Evolutionary conservation across 2,329 filamentous ascomycete genomes (phyloP).

Genomic region (Nemania sp.): DNA sequence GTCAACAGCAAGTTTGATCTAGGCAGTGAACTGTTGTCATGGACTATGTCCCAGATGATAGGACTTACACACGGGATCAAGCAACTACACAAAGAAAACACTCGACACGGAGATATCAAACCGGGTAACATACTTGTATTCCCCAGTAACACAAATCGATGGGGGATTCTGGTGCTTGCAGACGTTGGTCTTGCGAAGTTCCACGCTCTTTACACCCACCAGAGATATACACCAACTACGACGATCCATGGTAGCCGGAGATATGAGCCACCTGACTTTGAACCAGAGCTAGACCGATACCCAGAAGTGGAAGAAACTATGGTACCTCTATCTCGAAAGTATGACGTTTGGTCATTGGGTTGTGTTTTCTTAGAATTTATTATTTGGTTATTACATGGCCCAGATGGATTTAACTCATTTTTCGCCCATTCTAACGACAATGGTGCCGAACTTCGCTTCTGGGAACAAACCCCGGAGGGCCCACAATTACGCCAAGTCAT

Average conservation of each 20-base stretch:
- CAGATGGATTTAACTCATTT: too few relatives aligned
- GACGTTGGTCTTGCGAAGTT: conserved; percentile 12
- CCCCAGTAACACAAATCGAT: not conserved
- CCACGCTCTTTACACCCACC: not conserved
- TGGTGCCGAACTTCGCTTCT: too few relatives aligned
- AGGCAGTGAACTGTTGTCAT: not conserved
- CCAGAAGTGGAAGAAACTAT: too few relatives aligned
- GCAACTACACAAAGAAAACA: not conserved
- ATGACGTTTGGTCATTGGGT: conserved; percentile 20
- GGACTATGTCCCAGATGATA: not conserved
- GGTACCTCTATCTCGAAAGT: conserved; percentile 15
- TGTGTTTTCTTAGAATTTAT: conserved; percentile 13
- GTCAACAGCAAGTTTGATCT: not conserved
- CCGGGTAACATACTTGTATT: conserved; percentile 15
- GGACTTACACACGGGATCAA: conserved; percentile 5
- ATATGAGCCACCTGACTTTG: conserved; percentile 13
- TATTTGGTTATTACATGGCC: not conserved
- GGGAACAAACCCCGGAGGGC: too few relatives aligned
- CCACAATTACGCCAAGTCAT: too few relatives aligned
- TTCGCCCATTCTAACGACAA: too few relatives aligned
- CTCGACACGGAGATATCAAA: conserved; percentile 19
- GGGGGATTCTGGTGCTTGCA: not conserved
- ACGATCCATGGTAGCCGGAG: not conserved
- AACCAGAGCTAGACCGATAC: not conserved
- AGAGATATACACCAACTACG: not conserved